phyloP scores from a whole-genome alignment of 2,329 filamentous ascomycete species.

The Sodiomyces alkalinus region DNA sequence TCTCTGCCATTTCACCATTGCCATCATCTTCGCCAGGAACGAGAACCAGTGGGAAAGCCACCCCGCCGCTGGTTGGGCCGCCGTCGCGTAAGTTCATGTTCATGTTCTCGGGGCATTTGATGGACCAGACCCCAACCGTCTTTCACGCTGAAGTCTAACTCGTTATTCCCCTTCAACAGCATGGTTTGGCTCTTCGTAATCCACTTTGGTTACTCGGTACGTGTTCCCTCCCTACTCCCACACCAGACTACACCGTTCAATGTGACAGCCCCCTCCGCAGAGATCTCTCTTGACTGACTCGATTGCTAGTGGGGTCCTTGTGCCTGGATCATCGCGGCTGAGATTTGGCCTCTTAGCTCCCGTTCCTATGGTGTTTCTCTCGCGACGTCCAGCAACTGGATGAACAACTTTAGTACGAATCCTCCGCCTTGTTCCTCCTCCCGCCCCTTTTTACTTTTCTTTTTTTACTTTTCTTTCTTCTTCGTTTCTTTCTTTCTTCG shows the following conservation, averaged over 20 bases:
- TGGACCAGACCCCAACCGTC: too few species aligned
- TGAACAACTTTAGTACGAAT: slow-evolving; percentile 14
- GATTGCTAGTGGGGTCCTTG: slow-evolving; percentile 53
- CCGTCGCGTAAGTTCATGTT: too few species aligned
- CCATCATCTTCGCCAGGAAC: slow-evolving; percentile 50
- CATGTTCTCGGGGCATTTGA: too few species aligned
- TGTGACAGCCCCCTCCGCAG: too few species aligned
- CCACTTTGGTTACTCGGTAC: slow-evolving; percentile 49
- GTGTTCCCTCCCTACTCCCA: slow-evolving; percentile 43
- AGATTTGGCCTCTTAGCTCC: slow-evolving; percentile 58
- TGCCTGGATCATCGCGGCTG: slow-evolving; percentile 59
- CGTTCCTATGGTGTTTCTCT: slow-evolving; percentile 57
- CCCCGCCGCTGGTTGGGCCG: slow-evolving; percentile 48
- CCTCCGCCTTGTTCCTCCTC: too few species aligned
- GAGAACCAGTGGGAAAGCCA: slow-evolving; percentile 42
- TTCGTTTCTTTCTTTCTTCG: too few species aligned
- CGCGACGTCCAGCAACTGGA: slow-evolving; percentile 51
- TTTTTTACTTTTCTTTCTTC: too few species aligned
- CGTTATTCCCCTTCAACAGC: too few species aligned
- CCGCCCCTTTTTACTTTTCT: too few species aligned
- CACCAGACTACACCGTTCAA: slow-evolving; percentile 16
- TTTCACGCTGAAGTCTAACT: too few species aligned
- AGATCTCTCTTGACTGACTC: neutral
- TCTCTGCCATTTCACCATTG: slow-evolving; percentile 55
- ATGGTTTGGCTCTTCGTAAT: slow-evolving; percentile 66